Evolutionary conservation across 805 yeast species (phyloP), one percentile per base, ranked within the genome.

Genomic region (Myxozyma udenii): DNA sequence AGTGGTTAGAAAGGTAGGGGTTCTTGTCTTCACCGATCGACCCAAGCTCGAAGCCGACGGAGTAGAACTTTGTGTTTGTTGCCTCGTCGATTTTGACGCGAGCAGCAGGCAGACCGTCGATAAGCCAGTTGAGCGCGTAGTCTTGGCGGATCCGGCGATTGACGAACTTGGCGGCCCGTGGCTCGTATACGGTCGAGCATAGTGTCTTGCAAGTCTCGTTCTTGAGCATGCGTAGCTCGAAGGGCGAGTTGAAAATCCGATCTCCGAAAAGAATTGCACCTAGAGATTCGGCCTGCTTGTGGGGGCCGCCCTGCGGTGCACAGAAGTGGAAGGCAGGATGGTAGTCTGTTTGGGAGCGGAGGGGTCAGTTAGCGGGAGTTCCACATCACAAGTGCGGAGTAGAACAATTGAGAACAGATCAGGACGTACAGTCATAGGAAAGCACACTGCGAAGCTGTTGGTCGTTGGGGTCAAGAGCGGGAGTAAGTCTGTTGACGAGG

Each of bases 191-290:
- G 1, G 76, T 62, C 1, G 75, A 62, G 71, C 98, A 93, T 48
- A 90, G 71, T n/a, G 66, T 61, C 48, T 74, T 74, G 74, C 98
- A 93, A 3, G 75, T 67, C 63, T 77, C 77, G 57, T 86, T 79
- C 66, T 85, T 77, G 58, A 85, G 75, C 95, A 93, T 86, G 33
- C 79, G 75, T 56, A 93, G 72, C 46, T 83, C 79, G 64, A 87
- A 88, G 4, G 98, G 97, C 7, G 98, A 89, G 64, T 87, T 83
- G 74, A 86, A 89, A 58, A 93, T 89, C 66, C 98, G 78, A 70
- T 93, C 98, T 58, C 98, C 98, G 67, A 93, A 89, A 52, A 93
- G 78, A 60, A 93, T 84, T 1, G 97, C 84, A 6, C 98, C 98
- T 47, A 93, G 75, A 9, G 95, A 84, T 70, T 89, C 98, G 58